Percentiles rank a stretch among this genome's conserved stretches.
phyloP scores from a whole-genome alignment of 768 basidiomycete genomes.

The Lentinula aciculospora region DNA sequence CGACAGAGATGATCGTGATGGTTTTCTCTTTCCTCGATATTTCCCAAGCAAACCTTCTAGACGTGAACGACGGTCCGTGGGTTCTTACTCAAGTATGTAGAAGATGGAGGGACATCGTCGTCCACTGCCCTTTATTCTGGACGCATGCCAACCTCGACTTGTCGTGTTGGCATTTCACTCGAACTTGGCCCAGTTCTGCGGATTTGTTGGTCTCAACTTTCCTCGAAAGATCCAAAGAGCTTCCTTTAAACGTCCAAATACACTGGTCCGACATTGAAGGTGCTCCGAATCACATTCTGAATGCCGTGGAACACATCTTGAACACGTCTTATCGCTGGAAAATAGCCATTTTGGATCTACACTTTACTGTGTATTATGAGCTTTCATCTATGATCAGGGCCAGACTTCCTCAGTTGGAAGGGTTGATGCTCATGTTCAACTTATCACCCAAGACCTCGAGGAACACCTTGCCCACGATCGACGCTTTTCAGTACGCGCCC shows the following conservation, averaged over 20 bases:
- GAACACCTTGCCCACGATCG: background rate
- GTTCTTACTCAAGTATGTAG: slow-evolving; percentile 6
- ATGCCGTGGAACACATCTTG: background rate
- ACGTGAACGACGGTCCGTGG: slow-evolving; percentile 3
- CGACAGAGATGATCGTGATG: slow-evolving; percentile 5
- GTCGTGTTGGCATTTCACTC: background rate
- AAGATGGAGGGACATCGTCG: background rate
- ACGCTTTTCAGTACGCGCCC: slow-evolving; percentile 3
- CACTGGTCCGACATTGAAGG: background rate
- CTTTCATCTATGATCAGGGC: background rate
- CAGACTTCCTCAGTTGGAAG: background rate
- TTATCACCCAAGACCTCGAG: background rate
- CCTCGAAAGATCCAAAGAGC: background rate
- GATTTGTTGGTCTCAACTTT: background rate
- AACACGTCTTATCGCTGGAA: slow-evolving; percentile 4
- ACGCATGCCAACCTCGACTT: background rate
- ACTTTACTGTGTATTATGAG: background rate
- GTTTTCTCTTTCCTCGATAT: background rate
- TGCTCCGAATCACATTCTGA: background rate
- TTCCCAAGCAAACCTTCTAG: background rate
- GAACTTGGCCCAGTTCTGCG: background rate
- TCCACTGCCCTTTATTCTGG: slow-evolving; percentile 2
- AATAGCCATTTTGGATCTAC: background rate
- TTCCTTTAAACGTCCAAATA: background rate
- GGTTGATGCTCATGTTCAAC: background rate